Evolutionary conservation across 2,329 filamentous ascomycete genomes (phyloP), one percentile per base, ranked within the genome.

Genomic region (Penicillium capsulatum): DNA sequence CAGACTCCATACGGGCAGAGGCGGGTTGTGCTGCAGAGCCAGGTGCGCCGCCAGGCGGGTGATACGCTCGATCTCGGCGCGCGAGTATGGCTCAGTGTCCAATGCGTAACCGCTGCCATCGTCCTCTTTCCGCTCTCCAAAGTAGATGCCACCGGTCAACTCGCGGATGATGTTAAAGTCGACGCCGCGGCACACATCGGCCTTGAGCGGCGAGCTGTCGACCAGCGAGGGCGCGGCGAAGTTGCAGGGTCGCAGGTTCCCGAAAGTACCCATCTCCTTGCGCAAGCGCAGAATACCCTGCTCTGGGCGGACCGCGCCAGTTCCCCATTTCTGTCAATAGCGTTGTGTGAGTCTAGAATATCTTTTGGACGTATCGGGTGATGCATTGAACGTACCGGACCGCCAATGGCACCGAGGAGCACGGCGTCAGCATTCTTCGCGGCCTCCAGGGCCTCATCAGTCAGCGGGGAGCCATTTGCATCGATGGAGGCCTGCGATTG

Each of bases 161-260:
- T 97, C 91, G 34, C 91, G 86, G 47, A 97, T 83, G 60, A 97
- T 84, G 70, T 86, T 86, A 70, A 97, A 87, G 75, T 97, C 85
- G 55, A 86, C 89, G 58, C 86, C 90, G 48, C 81, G 77, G 76
- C 86, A 94, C 47, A 96, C 77, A 3, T 84, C 78, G 38, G 85
- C 81, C 70, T 94, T 94, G 48, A 97, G 80, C 0, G 91, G 91
- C 8, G 89, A 96, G 60, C 76, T 78, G 34, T 90, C 82, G 59
- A 95, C 82, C 34, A 96, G 83, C 17, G 81, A 78, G 37, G 91
- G 86, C 1, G 89, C 90, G 35, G 88, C 87, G 72, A 98, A 97
- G 77, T 86, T 94, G 77, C 91, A 97, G 7, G 90, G 91, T 4
- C 91, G 84, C 42, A 97, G 81, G 78, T 97, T 97, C 55, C 90